phyloP scores from a whole-genome alignment of 2,329 filamentous ascomycete species.

The Hymenoscyphus occultus region DNA sequence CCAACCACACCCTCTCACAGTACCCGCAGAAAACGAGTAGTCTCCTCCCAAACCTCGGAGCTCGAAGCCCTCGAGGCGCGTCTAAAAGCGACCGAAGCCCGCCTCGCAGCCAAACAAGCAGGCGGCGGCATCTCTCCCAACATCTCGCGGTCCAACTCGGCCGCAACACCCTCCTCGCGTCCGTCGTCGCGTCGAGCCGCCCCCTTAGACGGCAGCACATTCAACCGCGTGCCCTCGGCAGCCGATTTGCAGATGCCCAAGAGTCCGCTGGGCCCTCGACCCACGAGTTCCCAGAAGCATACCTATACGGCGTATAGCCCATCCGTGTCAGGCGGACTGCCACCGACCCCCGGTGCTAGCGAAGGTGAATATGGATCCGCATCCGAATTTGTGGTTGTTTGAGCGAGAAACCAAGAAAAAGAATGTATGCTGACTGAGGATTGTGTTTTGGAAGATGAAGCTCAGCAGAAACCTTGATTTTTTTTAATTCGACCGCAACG shows the following conservation, averaged over 20 bases:
- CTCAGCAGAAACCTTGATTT: too few species aligned
- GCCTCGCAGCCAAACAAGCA: slow-evolving; percentile 50
- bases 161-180: slow-evolving; percentile 15
- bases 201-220: slow-evolving; percentile 24
- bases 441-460: too few species aligned
- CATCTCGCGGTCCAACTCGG: background rate
- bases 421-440: too few species aligned
- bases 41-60: slow-evolving; percentile 72
- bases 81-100: slow-evolving; percentile 80
- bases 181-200: slow-evolving; percentile 25
- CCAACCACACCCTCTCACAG: slow-evolving; percentile 8
- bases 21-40: slow-evolving; percentile 67
- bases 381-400: too few species aligned
- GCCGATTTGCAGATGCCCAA: slow-evolving; percentile 15
- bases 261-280: slow-evolving; percentile 22
- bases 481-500: too few species aligned
- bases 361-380: slow-evolving; percentile 32
- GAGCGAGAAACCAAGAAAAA: too few species aligned
- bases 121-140: slow-evolving; percentile 8
- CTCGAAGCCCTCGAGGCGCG: slow-evolving; percentile 82
- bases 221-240: slow-evolving; percentile 13
- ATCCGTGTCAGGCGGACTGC: slow-evolving; percentile 32
- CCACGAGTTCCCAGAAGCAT: slow-evolving; percentile 11
- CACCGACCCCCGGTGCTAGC: slow-evolving; percentile 37
- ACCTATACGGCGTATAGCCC: slow-evolving; percentile 12